These are phyloP conservation scores for Fusarium sacchari DNA, from an alignment of 2,329 filamentous ascomycete species.

Conservation along the genomic window DNA sequence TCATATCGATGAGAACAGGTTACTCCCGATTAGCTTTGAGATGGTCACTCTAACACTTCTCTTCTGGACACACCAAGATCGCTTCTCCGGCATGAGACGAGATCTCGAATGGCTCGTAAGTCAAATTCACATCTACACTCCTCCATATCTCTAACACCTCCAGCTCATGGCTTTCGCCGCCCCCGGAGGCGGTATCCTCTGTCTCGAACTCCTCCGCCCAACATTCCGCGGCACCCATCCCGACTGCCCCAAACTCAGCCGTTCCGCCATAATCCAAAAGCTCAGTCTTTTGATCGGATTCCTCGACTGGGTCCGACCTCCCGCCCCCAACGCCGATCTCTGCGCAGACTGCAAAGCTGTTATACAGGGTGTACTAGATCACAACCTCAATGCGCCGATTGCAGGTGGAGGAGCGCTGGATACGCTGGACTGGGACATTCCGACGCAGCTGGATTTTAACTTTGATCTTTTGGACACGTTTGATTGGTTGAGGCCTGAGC, in stretches of 20 bases:
- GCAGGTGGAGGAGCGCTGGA: slow-evolving; percentile 37
- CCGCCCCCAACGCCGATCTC: slow-evolving; percentile 59
- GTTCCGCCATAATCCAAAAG: slow-evolving; percentile 62
- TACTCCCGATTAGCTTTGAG: slow-evolving; percentile 58
- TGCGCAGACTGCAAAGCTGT: slow-evolving; percentile 58
- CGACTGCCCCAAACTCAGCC: slow-evolving; percentile 50
- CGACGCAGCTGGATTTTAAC: slow-evolving; percentile 51
- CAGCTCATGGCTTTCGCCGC: slow-evolving; percentile 62
- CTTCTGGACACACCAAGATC: slow-evolving; percentile 62
- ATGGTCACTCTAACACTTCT: slow-evolving; percentile 58
- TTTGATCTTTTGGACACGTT: slow-evolving; percentile 62
- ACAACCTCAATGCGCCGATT: slow-evolving; percentile 55
- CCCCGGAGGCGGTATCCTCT: slow-evolving; percentile 60
- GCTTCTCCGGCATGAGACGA: slow-evolving; percentile 52
- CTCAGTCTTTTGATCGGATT: slow-evolving; percentile 62
- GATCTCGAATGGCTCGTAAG: slow-evolving; percentile 63
- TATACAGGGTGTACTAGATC: slow-evolving; percentile 62
- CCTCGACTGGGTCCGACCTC: slow-evolving; percentile 60
- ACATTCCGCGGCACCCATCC: slow-evolving; percentile 49
- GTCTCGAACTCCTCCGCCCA: slow-evolving; percentile 59
- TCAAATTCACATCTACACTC: rapidly evolving
- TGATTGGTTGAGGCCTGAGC: slow-evolving; percentile 54
- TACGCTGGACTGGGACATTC: slow-evolving; percentile 50
- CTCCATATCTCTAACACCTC: neutral
- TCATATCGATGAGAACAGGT: slow-evolving; percentile 50